Evolutionary conservation across 345 rosid species (phyloP), one percentile per base, ranked within the genome.

Genomic region (Populus ilicifolia): DNA sequence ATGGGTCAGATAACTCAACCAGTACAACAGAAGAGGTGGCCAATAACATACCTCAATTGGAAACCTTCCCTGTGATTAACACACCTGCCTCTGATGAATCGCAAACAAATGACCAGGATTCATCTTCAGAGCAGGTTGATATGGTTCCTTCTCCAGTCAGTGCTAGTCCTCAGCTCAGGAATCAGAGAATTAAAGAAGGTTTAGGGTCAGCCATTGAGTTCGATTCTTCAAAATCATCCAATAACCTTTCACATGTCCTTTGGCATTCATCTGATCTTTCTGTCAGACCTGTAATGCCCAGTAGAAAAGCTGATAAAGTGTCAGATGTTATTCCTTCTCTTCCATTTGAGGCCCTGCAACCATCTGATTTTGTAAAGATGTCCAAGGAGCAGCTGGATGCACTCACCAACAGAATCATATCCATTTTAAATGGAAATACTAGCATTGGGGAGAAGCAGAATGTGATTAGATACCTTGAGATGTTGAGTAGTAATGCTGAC

Each of bases 201-300:
- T 50, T 83, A 36, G 90, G 78, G 41, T 69, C 88, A 80, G 85
- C 84, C 70, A 76, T 56, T 70, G 93, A 88, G 56, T 81, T 75
- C 50, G 98, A 88, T 72, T 84, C 92, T 66, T 83, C 91, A 75
- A 87, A 86, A 84, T 85, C 93, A 80, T 79, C 90, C 66, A 86
- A 77, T 76, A 86, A 84, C 79, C 84, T 92, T 62, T 89, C 87
- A 43, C 83, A 93, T 77, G 87, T 91, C 80, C 76, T 93, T 74
- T 93, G 99, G 99, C 99, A 96, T 86, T 85, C 90, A 75, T 92
- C 98, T 70, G 99, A 96, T 84, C 96, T 93, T 75, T 88, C 98
- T 23, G 96, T 96, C 71, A 90, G 99, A 81, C 99, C 99, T 6
- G 99, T 96, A 74, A 91, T 96, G 98, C 99, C 99, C 62, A 90